phyloP scores from a whole-genome alignment of 2,329 filamentous ascomycete genomes.

The Escovopsis sp. region DNA sequence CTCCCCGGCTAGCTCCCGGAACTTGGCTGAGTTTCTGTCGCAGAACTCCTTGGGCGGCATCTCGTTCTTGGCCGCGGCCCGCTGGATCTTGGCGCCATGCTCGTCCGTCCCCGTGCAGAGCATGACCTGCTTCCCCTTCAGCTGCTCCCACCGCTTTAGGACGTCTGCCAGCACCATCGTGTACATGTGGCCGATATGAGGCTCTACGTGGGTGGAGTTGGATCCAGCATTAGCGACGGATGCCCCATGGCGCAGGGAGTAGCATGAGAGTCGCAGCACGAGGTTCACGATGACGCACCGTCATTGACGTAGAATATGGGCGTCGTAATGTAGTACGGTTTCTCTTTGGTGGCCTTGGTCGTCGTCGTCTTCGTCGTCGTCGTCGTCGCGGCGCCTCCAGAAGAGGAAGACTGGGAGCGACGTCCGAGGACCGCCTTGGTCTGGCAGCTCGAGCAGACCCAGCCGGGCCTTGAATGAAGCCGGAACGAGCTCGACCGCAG shows the following conservation, averaged over 20 bases:
- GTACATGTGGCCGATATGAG: constrained; percentile 90
- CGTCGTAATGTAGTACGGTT: constrained; percentile 90
- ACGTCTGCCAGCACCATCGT: constrained; percentile 84
- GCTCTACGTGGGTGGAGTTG: constrained; percentile 48
- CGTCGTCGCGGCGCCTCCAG: constrained; percentile 9
- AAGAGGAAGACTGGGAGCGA: constrained; percentile 21
- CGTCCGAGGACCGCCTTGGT: constrained; percentile 8
- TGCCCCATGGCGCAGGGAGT: too few relatives aligned
- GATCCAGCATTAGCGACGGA: constrained; percentile 2
- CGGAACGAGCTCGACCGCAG: constrained; percentile 9
- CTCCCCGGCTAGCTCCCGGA: constrained; percentile 55
- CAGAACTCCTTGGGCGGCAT: constrained; percentile 73
- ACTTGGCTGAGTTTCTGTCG: constrained; percentile 67
- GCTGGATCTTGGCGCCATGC: constrained; percentile 94
- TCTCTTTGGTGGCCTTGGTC: constrained; percentile 21
- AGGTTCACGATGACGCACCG: constrained; percentile 30
- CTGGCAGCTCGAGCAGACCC: constrained; percentile 16
- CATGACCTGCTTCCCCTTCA: constrained; percentile 56
- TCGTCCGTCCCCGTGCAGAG: constrained; percentile 91
- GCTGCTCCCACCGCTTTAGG: constrained; percentile 75
- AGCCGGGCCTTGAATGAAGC: constrained; percentile 8
- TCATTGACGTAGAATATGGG: constrained; percentile 99
- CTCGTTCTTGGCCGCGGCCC: constrained; percentile 57
- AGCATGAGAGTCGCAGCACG: too few relatives aligned
- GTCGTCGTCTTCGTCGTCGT: constrained; percentile 1